Conservation (phyloP, 1,284 basidiomycete genomes). For the Puccinia coronata region DNA sequence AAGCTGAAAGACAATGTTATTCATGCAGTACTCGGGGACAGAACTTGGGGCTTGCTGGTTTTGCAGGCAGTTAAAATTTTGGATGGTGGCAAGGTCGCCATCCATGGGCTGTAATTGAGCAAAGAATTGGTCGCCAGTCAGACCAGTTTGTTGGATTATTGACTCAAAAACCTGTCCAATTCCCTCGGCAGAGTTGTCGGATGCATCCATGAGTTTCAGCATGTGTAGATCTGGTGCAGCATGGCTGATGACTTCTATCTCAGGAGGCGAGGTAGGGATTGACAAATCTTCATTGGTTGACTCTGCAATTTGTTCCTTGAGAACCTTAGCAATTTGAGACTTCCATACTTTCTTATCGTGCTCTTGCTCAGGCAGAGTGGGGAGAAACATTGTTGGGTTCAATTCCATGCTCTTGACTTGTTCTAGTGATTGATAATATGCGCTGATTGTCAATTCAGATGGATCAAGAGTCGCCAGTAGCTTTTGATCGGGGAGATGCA, state of each 20-base stretch:
- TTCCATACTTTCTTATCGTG: background rate
- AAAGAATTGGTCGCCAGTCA: background rate
- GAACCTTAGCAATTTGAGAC: slow-evolving; percentile 10
- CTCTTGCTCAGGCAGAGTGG: background rate
- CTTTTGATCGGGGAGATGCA: background rate
- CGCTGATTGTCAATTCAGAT: background rate
- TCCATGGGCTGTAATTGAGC: slow-evolving; percentile 16
- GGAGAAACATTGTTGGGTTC: slow-evolving; percentile 12
- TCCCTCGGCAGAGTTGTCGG: slow-evolving; percentile 27
- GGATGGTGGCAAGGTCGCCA: slow-evolving; percentile 28
- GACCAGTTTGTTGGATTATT: background rate
- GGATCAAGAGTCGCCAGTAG: background rate
- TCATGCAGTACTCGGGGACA: background rate
- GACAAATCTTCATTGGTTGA: background rate
- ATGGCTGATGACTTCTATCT: background rate
- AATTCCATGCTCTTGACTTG: background rate
- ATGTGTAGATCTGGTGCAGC: background rate
- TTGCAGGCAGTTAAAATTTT: slow-evolving; percentile 4
- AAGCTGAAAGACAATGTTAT: slow-evolving; percentile 6
- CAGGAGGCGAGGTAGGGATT: background rate
- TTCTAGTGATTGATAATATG: background rate
- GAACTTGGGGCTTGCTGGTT: background rate
- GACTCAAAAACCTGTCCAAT: slow-evolving; percentile 31
- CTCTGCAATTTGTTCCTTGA: background rate
- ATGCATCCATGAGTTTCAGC: slow-evolving; percentile 27